Conservation (phyloP, 1,284 basidiomycete species). For the Irpex lacteus region DNA sequence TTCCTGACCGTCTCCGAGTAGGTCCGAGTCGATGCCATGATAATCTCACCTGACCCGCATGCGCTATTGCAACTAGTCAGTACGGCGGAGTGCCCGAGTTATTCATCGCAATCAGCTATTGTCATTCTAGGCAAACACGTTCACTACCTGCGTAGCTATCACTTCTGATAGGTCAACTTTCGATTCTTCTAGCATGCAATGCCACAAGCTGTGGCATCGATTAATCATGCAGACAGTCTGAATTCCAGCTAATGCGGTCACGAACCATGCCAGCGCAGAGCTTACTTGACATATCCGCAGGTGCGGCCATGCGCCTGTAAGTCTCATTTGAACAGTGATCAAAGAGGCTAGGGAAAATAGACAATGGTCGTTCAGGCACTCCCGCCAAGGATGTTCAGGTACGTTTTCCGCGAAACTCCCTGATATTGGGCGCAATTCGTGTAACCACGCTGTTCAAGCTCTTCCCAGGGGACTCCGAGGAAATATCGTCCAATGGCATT, state of each 20-base stretch:
- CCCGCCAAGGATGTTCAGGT: background rate
- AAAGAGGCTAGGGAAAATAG: background rate
- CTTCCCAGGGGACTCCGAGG: background rate
- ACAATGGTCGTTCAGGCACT: background rate
- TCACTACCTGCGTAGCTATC: background rate
- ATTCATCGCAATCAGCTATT: background rate
- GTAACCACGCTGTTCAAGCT: background rate
- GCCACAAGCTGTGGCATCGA: background rate
- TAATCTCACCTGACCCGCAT: background rate
- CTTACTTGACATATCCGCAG: background rate
- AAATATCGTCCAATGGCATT: background rate
- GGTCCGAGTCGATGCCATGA: background rate
- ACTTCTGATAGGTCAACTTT: background rate
- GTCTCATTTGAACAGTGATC: background rate
- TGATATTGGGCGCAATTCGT: background rate
- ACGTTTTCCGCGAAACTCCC: background rate
- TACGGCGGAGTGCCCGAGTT: background rate
- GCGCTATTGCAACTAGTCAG: background rate
- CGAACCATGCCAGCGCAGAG: background rate
- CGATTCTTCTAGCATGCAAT: background rate
- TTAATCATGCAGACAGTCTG: background rate
- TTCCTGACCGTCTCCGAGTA: background rate
- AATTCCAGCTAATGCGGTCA: background rate
- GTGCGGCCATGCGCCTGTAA: background rate
- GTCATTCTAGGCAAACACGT: background rate